Evolutionary conservation across 768 basidiomycete species (phyloP).

Genomic region (Termitomyces sp.): DNA sequence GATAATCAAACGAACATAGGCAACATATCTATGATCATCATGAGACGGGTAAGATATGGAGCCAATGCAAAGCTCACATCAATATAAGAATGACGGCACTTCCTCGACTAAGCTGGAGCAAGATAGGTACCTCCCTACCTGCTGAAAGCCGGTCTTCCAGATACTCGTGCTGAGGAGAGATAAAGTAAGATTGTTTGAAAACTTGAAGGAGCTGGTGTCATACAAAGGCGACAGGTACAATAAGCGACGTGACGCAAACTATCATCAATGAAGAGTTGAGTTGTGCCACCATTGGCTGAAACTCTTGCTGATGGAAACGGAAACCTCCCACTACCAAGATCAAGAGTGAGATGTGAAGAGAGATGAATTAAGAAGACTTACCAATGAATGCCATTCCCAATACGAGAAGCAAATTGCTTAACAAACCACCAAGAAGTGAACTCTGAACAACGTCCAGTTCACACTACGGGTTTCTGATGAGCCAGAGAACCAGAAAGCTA

Average conservation of each 20-base stretch:
- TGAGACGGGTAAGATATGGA: neutral
- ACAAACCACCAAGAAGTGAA: conserved; percentile 44
- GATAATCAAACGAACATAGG: neutral
- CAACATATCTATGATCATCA: neutral
- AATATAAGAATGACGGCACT: neutral
- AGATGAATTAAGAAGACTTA: conserved; percentile 11
- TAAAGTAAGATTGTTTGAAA: neutral
- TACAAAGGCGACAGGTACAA: conserved; percentile 51
- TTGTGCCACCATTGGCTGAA: conserved; percentile 55
- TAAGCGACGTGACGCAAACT: conserved; percentile 66
- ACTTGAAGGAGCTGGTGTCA: neutral
- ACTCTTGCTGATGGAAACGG: conserved; percentile 47
- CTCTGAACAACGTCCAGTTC: conserved; percentile 39
- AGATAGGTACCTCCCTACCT: neutral
- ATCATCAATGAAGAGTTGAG: conserved; percentile 64
- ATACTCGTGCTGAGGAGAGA: neutral
- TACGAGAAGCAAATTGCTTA: conserved; percentile 79
- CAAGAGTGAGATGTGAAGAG: neutral
- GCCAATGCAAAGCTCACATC: neutral
- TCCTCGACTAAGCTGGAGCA: neutral
- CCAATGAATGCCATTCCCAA: conserved; percentile 78
- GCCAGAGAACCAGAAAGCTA: too few species aligned
- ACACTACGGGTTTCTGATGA: neutral
- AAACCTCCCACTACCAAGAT: conserved; percentile 36
- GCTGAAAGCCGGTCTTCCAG: neutral